A percentile compares a stretch with the other conserved stretches of the same genome.
Conservation (phyloP, 2,329 filamentous ascomycete species). For the Venturia pyrina region DNA sequence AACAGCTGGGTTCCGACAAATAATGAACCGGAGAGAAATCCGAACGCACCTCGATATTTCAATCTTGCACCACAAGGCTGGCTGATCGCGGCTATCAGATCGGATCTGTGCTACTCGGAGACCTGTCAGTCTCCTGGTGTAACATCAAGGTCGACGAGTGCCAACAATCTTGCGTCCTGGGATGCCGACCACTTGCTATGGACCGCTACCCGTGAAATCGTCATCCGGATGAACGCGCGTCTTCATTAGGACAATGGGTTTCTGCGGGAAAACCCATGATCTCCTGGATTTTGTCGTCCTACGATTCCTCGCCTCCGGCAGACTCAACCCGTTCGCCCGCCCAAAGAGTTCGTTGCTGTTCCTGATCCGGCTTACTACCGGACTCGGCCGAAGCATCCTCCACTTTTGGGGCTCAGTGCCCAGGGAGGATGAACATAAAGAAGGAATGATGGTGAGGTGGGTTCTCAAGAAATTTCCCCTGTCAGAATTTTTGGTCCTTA, state of each 20-base stretch:
- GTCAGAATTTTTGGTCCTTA: background rate
- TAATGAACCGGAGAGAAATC: background rate
- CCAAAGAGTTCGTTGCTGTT: background rate
- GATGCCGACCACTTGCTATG: background rate
- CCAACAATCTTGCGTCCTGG: background rate
- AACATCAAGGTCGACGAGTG: background rate
- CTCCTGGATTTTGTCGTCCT: background rate
- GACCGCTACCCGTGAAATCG: background rate
- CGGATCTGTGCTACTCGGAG: background rate
- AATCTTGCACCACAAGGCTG: background rate
- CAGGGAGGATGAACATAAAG: background rate
- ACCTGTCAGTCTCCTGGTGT: background rate
- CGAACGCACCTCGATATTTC: background rate
- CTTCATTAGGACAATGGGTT: background rate
- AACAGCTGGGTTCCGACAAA: background rate
- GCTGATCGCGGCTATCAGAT: constrained; percentile 3
- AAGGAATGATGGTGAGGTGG: background rate
- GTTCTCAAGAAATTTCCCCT: background rate
- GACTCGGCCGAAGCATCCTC: background rate
- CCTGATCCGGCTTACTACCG: background rate
- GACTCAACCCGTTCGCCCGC: background rate
- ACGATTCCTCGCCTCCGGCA: background rate
- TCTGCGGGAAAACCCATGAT: background rate
- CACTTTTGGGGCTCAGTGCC: background rate
- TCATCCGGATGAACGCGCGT: background rate